Evolutionary conservation across 169 alveolate species (phyloP).

Genomic region (Plasmodium berghei): DNA sequence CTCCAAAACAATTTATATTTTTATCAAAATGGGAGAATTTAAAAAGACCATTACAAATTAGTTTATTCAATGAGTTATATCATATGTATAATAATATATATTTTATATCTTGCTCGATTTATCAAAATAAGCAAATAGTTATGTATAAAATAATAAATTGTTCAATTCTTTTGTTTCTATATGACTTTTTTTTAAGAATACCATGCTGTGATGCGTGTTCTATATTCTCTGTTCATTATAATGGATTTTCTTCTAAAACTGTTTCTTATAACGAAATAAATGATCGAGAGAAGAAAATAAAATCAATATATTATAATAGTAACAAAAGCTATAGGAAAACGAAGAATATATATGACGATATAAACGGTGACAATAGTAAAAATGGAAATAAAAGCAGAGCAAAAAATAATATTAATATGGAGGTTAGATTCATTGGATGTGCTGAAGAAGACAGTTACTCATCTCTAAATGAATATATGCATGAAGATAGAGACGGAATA

Average conservation of each 20-base stretch:
- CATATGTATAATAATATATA: constrained; percentile 44
- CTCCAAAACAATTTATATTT: constrained; percentile 53
- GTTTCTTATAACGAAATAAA: background rate
- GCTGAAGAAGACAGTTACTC: constrained; percentile 39
- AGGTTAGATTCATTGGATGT: background rate
- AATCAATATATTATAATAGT: background rate
- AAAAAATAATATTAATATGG: background rate
- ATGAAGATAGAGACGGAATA: constrained; percentile 7
- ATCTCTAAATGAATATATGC: constrained; percentile 55
- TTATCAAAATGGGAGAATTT: constrained; percentile 30
- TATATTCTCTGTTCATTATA: constrained; percentile 50
- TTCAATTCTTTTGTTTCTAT: constrained; percentile 56
- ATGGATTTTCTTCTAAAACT: constrained; percentile 31
- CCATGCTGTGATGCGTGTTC: constrained; percentile 57
- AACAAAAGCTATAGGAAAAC: background rate
- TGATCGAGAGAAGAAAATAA: background rate
- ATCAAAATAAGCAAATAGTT: constrained; percentile 59
- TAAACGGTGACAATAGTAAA: background rate
- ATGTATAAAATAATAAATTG: constrained; percentile 71
- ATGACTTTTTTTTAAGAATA: constrained; percentile 58
- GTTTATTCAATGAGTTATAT: constrained; percentile 53
- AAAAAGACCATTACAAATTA: constrained; percentile 35
- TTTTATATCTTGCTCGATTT: constrained; percentile 73
- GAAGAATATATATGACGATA: background rate
- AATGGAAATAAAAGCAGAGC: background rate